phyloP scores from a whole-genome alignment of 179 eudicot species.

The Amaranthus tricolor region DNA sequence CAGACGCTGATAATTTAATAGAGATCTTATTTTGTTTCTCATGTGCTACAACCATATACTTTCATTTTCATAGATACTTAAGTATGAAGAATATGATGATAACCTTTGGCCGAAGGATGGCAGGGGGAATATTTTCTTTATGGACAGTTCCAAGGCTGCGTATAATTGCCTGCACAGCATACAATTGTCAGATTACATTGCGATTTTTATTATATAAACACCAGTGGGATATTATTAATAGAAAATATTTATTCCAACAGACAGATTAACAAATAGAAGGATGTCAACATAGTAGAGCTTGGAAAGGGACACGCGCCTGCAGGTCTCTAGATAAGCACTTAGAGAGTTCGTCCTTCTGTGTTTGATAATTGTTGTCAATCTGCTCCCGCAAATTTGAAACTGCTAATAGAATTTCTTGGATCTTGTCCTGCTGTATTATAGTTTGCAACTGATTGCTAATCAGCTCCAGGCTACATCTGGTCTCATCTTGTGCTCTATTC shows the following conservation, averaged over 20 bases:
- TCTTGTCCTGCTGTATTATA: constrained; percentile 43
- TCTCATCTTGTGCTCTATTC: constrained; percentile 28
- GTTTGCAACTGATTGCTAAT: constrained; percentile 50
- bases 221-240: background rate
- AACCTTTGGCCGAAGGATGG: constrained; percentile 49
- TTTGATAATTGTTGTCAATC: constrained; percentile 41
- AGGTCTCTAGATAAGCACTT: constrained; percentile 51
- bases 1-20: constrained; percentile 6
- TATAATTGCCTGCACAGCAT: constrained; percentile 44
- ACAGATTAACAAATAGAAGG: background rate
- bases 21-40: background rate
- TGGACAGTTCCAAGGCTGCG: constrained; percentile 42
- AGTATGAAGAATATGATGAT: constrained; percentile 1
- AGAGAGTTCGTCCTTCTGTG: constrained; percentile 49
- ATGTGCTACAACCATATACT: background rate
- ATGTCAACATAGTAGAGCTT: background rate
- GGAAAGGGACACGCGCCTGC: constrained; percentile 44
- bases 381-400: constrained; percentile 51
- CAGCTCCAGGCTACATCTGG: constrained; percentile 52
- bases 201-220: background rate
- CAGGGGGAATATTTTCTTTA: constrained; percentile 36
- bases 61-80: background rate
- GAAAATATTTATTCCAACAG: background rate
- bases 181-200: constrained; percentile 9
- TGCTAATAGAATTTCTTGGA: constrained; percentile 41